Base-by-base conservation (phyloP, 352 stramenopile species). In the Globisporangium rhizosaccharum region DNA sequence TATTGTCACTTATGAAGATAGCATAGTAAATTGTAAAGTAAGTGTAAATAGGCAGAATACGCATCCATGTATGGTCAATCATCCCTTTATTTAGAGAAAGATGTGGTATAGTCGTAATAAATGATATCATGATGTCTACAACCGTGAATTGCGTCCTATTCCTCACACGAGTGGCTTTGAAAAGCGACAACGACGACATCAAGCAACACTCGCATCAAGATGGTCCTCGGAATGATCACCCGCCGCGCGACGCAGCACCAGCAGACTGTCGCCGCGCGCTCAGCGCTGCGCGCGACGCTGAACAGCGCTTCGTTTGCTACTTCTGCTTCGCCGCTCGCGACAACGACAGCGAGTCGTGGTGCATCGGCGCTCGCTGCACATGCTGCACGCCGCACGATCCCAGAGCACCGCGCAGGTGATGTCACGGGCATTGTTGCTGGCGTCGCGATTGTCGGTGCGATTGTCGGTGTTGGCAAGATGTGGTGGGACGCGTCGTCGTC, bases 391-490 rank as follows among this genome's bases (percentile, higher is more conserved):
- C 48, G 44, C 39, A 23, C 14, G 33, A 53, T 53, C 15, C 65
- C 69, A 17, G 57, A 65, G 39, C 67, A 85, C 62, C 54, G 73
- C 11, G 61, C 68, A 9, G 73, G 70, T 48, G 82, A 92, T 49
- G 72, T 82, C 42, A 88, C 82, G 23, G 76, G 72, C 28, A 66
- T 92, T 44, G 73, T 92, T 20, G 79, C 76, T 6, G 76, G 79
- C 37, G 77, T 94, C 26, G 85, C 85, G 10, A 68, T 89, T 25
- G 72, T 90, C 11, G 73, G 82, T 12, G 82, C 81, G 12, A 60
- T 91, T 18, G 57, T 89, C 5, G 81, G 82, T 15, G 81, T 94
- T 0, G 85, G 79, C 3, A 92, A 94, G 58, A 94, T 94, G 79
- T 92, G 82, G 79, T 92, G 81, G 81, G 79, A 91, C 59, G 82